Base-by-base conservation (phyloP, 495 filamentous ascomycete genomes). In the Lasiosphaeria ovina region DNA sequence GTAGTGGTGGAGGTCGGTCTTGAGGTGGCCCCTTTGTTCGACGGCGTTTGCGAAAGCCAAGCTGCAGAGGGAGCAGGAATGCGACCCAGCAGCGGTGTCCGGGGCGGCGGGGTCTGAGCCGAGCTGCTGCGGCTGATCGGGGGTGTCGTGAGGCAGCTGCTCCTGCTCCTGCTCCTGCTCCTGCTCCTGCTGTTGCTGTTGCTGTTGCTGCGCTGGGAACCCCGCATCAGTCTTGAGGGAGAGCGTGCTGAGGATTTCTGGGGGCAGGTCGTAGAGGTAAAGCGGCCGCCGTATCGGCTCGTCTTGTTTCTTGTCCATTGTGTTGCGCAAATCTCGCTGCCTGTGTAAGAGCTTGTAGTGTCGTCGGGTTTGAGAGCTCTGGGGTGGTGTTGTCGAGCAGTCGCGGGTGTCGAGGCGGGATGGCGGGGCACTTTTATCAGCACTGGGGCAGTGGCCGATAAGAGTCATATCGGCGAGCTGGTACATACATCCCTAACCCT, bases 1-100 rank as follows among this genome's bases (percentile, higher is more conserved):
- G 73, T 97, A 98, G 57, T 88, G 82, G 73, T 98, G 94, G 51
- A 93, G 80, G 71, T 98, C 94, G n/a, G 93, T 96, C 56, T 88
- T 87, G 33, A 89, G 85, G 77, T 98, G 94, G 55, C 83, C 80
- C 49, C 89, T 84, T 66, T 98, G 95, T 54, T 97, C 92, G 65
- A 87, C 80, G 33, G 96, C 85, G 33, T 78, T 88, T 33, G 73
- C 63, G 65, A 90, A 94, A 0, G 80, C 76, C 16, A 90, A 78
- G 35, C 81, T 80, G 74, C 94, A 98, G 14, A 98, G 85, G 4
- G 87, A 82, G 68, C 94, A 98, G 31, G 89, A 83, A 45, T 90
- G 92, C 3, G 91, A 82, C 3, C 85, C 84, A 44, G 83, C 79
- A 36, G 84, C 38, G 56, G 61, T 74, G 51, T 72, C 69, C 24